These are phyloP conservation scores for Cydonia oblonga DNA, from an alignment of 331 rosid genomes.

Conservation along the genomic window DNA sequence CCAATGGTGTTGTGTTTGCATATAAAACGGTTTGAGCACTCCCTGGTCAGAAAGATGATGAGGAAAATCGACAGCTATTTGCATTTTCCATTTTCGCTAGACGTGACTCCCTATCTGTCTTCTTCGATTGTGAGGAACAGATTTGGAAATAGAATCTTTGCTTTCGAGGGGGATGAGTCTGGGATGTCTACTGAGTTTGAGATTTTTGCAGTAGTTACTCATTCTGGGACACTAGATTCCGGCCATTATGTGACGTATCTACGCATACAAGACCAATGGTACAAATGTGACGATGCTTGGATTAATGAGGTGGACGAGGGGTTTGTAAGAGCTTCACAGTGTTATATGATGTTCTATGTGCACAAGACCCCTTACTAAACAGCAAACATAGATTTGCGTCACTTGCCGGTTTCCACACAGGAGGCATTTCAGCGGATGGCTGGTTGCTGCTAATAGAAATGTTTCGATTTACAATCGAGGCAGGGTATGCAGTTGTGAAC, in stretches of 20 bases:
- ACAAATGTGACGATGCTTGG: slow-evolving; percentile 88
- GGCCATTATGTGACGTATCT: slow-evolving; percentile 78
- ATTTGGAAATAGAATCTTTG: slow-evolving; percentile 72
- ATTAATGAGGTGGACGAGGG: slow-evolving; percentile 74
- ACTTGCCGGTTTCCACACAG: slow-evolving; percentile 30
- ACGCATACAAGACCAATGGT: slow-evolving; percentile 64
- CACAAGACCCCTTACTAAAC: slow-evolving; percentile 44
- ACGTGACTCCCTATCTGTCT: slow-evolving; percentile 67
- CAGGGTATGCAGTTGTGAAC: neutral
- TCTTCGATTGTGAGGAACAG: slow-evolving; percentile 69
- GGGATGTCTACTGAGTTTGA: slow-evolving; percentile 51
- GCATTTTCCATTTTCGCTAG: slow-evolving; percentile 74
- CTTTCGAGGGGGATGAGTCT: slow-evolving; percentile 63
- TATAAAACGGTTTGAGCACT: slow-evolving; percentile 78
- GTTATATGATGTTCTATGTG: slow-evolving; percentile 81
- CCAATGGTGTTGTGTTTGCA: slow-evolving; percentile 75
- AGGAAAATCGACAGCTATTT: slow-evolving; percentile 65
- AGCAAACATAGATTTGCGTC: slow-evolving; percentile 42
- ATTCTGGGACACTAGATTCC: slow-evolving; percentile 75
- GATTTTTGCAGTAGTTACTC: slow-evolving; percentile 75
- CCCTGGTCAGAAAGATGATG: slow-evolving; percentile 40
- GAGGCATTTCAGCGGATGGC: slow-evolving; percentile 38
- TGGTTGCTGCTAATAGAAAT: slow-evolving; percentile 36
- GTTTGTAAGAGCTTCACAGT: slow-evolving; percentile 71
- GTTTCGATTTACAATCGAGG: neutral